These are phyloP conservation scores for Bretziella fagacearum DNA, from an alignment of 2,329 filamentous ascomycete genomes.

Conservation along the genomic window DNA sequence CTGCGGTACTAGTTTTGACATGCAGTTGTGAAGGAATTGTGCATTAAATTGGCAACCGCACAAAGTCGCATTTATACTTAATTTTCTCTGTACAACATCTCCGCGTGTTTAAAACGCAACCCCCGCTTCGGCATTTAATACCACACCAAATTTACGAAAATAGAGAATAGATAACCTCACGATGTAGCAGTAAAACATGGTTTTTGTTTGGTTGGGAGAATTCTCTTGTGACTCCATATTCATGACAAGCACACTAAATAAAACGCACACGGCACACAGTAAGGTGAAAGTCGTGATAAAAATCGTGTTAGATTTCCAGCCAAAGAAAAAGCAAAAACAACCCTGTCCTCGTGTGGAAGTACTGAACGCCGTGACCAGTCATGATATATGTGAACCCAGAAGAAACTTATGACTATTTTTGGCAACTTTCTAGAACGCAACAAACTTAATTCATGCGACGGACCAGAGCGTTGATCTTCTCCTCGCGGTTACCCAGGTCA, in stretches of 20 bases:
- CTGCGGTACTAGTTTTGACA: constrained; percentile 94
- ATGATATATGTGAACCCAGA: constrained; percentile 15
- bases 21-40: constrained; percentile 23
- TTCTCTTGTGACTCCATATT: not conserved
- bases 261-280: not conserved
- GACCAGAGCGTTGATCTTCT: constrained; percentile 91
- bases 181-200: not conserved
- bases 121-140: not conserved
- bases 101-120: not conserved
- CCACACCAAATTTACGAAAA: too few relatives aligned
- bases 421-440: constrained; percentile 5
- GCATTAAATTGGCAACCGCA: not conserved
- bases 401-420: constrained; percentile 18
- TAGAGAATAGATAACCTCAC: not conserved
- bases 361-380: constrained; percentile 20
- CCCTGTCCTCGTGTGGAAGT: constrained; percentile 13
- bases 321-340: constrained; percentile 14
- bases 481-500: constrained; percentile 97
- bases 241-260: not conserved
- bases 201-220: not conserved
- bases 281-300: constrained; percentile 6
- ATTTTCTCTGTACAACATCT: not conserved
- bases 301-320: constrained; percentile 11
- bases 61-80: not conserved
- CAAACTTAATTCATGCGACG: constrained; percentile 85